Base-by-base conservation (phyloP, 371 early-diverging fungal genomes). In the Rhizopus sp. region DNA sequence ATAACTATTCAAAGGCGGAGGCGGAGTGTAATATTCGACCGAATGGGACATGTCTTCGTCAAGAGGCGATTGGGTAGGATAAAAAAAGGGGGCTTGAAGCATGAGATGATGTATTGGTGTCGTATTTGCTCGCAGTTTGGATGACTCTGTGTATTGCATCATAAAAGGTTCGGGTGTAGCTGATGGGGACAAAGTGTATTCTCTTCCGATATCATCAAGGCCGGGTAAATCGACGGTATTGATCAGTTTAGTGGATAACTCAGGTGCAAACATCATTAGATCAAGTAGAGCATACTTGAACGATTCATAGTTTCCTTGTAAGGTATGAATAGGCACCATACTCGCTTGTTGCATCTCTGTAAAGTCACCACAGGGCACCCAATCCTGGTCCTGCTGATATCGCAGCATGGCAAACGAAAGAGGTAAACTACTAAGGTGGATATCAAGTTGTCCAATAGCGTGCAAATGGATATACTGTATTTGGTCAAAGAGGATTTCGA, bases 311-410 rank as follows among this genome's bases (percentile, higher is more conserved):
- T 50, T 59, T 37, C 72, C 72, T 53, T 69, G 69, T 44, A 75
- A 46, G 15, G 64, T 53, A 37, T 75, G 75, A 0, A 68, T n/a
- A 5, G 38, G 15, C 41, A 59, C 55, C 1, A 53, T 37, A 29
- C 63, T 69, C 2, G 75, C 75, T 45, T 75, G 75, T 2, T 63
- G 59, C 13, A 65, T 64, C 54, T 75, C 70, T 2, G 72, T 67
- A 47, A 75, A 75, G 47, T 75, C 75, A 13, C 70, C 69, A 37
- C 75, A 75, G 10, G 63, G 75, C 2, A 69, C 57, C 75, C 75
- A 75, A 23, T 64, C 47, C 13, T 59, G 33, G n/a, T 69, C 68
- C 40, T 64, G 49, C 0, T 56, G 58, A 33, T 45, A 47, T 30
- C 69, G 66, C 50, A 64, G 60, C 75, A 75, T 75, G 7, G 63